Evolutionary conservation across 371 early-diverging fungal species (phyloP), one percentile per base, ranked within the genome.

Genomic region (Mortierella sp.): DNA sequence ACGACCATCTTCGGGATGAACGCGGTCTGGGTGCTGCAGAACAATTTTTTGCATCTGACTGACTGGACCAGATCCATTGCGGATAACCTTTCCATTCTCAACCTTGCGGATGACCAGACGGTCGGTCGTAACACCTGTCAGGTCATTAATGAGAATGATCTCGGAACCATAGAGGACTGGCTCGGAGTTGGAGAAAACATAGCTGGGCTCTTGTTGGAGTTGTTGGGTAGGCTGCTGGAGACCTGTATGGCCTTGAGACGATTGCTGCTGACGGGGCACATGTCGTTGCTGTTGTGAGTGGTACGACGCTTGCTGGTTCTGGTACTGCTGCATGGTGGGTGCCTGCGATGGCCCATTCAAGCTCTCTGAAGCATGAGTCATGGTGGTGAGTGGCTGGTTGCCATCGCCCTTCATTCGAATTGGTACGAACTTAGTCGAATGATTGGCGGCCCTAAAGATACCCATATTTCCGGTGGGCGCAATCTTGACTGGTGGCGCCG

Each of bases 41-140:
- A 92, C 92, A 35, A 93, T 78, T 85, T 93, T 93, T 72, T 92
- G 92, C 93, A 93, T 92, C 73, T 93, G 93, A 72, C 91, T 90
- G 43, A 93, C 90, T 0, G 92, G 92, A 14, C 92, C 92, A 73
- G 78, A 80, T 28, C 89, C 90, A 64, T 86, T 86, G 55, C 83
- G 83, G 14, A 88, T 88, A 35, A 91, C 86, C 11, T 89, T 86
- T 11, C 90, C 90, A 63, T 90, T 89, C 70, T 93, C 94, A n/a
- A 93, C 92, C 61, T 92, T 92, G 79, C 91, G 90, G 55, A 93
- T 87, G 67, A 93, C 84, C 72, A 93, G 83, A 5, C 89, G 87
- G 22, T 90, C 91, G 5, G 94, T 90, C 22, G 83, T 71, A 22
- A 90, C 83, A 12, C 91, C 93, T 4, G 91, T 89, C 39, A 85